Evolutionary conservation across 345 rosid genomes (phyloP).

Genomic region (Linum usitatissimum): DNA sequence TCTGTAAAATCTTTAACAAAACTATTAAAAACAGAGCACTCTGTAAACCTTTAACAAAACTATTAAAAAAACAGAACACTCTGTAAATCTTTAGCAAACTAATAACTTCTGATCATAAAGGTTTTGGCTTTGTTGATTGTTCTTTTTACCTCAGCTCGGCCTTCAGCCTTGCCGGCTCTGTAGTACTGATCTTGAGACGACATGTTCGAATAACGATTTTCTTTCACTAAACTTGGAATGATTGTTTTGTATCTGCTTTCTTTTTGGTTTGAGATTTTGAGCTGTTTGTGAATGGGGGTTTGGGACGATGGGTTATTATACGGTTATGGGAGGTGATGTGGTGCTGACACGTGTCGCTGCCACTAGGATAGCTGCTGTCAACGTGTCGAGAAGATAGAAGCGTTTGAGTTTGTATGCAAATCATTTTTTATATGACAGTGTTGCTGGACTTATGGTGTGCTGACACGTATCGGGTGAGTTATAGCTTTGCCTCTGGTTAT

Average conservation of each 20-base stretch:
- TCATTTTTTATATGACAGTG: too few relatives aligned
- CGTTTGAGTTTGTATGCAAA: too few relatives aligned
- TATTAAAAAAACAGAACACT: background rate
- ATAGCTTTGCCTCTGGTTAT: too few relatives aligned
- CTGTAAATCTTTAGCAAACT: slow-evolving; percentile 14
- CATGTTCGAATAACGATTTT: slow-evolving; percentile 18
- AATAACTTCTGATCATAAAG: slow-evolving; percentile 13
- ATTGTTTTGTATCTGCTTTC: too few relatives aligned
- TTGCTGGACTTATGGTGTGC: too few relatives aligned
- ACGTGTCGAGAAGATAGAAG: background rate
- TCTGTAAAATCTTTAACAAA: slow-evolving; percentile 13
- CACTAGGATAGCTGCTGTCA: background rate
- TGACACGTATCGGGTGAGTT: too few relatives aligned
- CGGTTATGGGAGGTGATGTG: background rate
- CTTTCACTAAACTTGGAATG: background rate
- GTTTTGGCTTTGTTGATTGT: slow-evolving; percentile 23
- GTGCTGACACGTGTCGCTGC: background rate
- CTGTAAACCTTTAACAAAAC: slow-evolving; percentile 14
- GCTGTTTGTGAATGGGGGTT: background rate
- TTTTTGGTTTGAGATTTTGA: too few relatives aligned
- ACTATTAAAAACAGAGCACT: background rate
- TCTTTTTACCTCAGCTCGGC: slow-evolving; percentile 37
- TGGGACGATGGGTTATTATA: background rate
- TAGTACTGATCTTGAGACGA: slow-evolving; percentile 42
- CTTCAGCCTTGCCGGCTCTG: slow-evolving; percentile 48